Evolutionary conservation across 176 grass and related monocot genomes (phyloP).

Genomic region (Triticum aestivum): DNA sequence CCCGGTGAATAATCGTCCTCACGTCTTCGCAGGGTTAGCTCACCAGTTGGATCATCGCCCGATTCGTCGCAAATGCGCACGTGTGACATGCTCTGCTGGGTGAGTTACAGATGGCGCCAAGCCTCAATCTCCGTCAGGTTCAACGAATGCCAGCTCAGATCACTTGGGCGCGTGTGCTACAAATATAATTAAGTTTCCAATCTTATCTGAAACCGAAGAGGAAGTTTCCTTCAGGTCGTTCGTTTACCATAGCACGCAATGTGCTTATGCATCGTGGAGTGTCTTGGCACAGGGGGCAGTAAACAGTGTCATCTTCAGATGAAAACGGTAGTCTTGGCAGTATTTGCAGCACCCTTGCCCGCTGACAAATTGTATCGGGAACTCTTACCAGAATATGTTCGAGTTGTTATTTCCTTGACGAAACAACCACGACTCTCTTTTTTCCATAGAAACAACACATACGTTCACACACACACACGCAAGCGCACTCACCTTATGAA

Average conservation of each 20-base stretch:
- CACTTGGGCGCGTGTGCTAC: slow-evolving; percentile 16
- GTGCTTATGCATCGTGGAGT: background rate
- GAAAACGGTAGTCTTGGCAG: background rate
- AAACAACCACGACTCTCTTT: background rate
- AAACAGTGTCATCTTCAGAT: slow-evolving; percentile 21
- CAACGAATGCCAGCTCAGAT: slow-evolving; percentile 15
- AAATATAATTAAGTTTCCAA: background rate
- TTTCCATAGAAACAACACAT: too few relatives aligned
- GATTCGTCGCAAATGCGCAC: background rate
- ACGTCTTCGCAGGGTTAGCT: background rate
- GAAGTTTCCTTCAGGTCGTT: background rate
- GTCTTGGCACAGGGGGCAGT: background rate
- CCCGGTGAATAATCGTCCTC: background rate
- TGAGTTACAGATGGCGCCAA: slow-evolving; percentile 17
- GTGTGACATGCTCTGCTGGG: background rate
- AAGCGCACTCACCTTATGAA: too few relatives aligned
- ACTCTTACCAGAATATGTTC: background rate
- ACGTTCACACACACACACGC: too few relatives aligned
- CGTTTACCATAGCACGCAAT: background rate
- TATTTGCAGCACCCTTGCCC: background rate
- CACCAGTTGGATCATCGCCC: slow-evolving; percentile 10
- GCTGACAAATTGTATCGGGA: background rate
- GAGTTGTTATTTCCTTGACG: background rate
- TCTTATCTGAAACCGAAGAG: slow-evolving; percentile 33
- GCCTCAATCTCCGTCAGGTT: background rate